These are phyloP conservation scores for Theobroma cacao DNA, from an alignment of 345 rosid species.

Conservation along the genomic window DNA sequence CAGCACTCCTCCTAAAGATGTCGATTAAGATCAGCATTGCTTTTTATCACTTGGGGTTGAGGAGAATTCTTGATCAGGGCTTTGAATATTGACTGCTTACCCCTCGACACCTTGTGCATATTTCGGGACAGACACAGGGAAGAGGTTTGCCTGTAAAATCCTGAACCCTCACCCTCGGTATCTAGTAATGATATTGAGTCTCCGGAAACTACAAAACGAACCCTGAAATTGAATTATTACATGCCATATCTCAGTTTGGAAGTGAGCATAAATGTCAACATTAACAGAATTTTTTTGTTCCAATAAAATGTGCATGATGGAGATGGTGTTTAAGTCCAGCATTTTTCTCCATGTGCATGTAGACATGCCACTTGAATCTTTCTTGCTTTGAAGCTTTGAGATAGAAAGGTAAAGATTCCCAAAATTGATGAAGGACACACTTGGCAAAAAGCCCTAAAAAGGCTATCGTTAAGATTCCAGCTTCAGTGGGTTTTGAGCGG, in stretches of 20 bases:
- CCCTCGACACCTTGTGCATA: background rate
- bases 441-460: background rate
- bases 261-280: background rate
- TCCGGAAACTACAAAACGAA: background rate
- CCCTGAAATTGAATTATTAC: background rate
- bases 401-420: background rate
- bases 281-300: background rate
- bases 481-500: conserved; percentile 6
- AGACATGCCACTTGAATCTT: background rate
- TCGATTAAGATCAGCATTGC: background rate
- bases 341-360: background rate
- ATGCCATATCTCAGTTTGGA: background rate
- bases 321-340: background rate
- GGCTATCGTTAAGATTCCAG: conserved; percentile 6
- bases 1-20: background rate
- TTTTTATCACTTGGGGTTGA: background rate
- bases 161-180: background rate
- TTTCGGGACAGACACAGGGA: background rate
- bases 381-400: background rate
- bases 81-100: background rate
- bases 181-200: background rate
- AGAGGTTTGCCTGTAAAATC: background rate
- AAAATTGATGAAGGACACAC: background rate
- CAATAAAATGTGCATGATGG: background rate
- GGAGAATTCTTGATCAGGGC: background rate